Conservation (phyloP, 495 filamentous ascomycete species). For the Hypoxylon perforatum region DNA sequence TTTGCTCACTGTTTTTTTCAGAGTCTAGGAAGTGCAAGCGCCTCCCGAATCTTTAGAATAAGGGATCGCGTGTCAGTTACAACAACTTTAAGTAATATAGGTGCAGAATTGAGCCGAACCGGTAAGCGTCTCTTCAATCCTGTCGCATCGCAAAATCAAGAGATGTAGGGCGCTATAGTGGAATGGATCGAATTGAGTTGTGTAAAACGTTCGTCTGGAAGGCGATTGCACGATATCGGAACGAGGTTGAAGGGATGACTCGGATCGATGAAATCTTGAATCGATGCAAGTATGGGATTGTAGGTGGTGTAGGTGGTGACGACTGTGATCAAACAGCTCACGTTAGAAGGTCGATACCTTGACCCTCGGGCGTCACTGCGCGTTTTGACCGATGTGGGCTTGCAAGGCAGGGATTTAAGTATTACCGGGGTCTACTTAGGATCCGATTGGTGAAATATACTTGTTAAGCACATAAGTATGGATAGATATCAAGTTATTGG, state of each 20-base stretch:
- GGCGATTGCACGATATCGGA: not conserved
- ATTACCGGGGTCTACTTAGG: constrained; percentile 16
- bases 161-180: not conserved
- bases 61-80: constrained; percentile 46
- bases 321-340: constrained; percentile 39
- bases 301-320: constrained; percentile 27
- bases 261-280: constrained; percentile 22
- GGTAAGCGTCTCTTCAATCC: constrained; percentile 50
- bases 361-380: not conserved
- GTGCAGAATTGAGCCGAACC: constrained; percentile 61
- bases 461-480: no score
- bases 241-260: constrained; percentile 11
- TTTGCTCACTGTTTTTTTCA: constrained; percentile 52
- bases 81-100: constrained; percentile 24
- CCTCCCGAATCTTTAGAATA: constrained; percentile 38
- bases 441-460: no score
- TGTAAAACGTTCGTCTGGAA: not conserved
- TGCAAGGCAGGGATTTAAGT: constrained; percentile 31
- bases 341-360: constrained; percentile 24
- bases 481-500: no score
- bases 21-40: constrained; percentile 32
- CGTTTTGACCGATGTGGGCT: not conserved
- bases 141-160: constrained; percentile 38
- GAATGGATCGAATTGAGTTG: not conserved
- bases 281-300: constrained; percentile 22